Base-by-base conservation (phyloP, 352 stramenopile species). In the Pythium plurisporium region DNA sequence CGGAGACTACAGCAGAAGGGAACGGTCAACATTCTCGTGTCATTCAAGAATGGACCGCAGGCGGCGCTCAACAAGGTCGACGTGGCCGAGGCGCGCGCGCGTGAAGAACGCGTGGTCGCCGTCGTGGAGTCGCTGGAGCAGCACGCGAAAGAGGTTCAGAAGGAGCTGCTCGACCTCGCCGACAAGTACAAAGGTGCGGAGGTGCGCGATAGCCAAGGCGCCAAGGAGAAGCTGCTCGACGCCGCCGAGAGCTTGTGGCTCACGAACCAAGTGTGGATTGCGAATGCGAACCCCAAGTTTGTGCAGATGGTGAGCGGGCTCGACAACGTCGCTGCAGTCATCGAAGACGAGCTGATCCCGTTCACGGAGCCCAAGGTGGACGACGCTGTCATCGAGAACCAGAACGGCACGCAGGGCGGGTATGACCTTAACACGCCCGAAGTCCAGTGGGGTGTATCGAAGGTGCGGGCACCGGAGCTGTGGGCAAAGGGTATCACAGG, bases 211-310 rank as follows among this genome's bases (percentile, higher is more conserved):
- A 33, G n/a, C 41, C 22, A 31, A 11, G 37, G 25, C 41, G 19
- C 8, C 3, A 29, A 8, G 4, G 29, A 50, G 14, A 59, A 50
- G 27, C 51, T 50, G 12, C 38, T 59, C n/a, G 51, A 44, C 29
- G 47, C 34, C 10, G 29, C 46, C 34, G 43, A 60, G 42, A 71
- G 54, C 58, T 71, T 70, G 44, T 77, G 69, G 69, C 54, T 77
- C 47, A 57, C 48, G n/a, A 74, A 73, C 64, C 59, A 71, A 34
- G 34, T 74, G 3, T 72, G 55, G 45, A 62, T 77, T n/a, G 38
- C 65, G n/a, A 53, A 60, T n/a, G 65, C 63, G 3, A 59, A 65
- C 2, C 19, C 57, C 22, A 38, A 48, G 2, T 30, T 77, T 2
- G 36, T 77, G 19, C 20, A 46, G n/a, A 56, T 57, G 38, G 38